A percentile compares a stretch with the other conserved stretches of the same genome.
phyloP scores from a whole-genome alignment of 2,329 filamentous ascomycete genomes.

The Fusarium pseudonygamai region DNA sequence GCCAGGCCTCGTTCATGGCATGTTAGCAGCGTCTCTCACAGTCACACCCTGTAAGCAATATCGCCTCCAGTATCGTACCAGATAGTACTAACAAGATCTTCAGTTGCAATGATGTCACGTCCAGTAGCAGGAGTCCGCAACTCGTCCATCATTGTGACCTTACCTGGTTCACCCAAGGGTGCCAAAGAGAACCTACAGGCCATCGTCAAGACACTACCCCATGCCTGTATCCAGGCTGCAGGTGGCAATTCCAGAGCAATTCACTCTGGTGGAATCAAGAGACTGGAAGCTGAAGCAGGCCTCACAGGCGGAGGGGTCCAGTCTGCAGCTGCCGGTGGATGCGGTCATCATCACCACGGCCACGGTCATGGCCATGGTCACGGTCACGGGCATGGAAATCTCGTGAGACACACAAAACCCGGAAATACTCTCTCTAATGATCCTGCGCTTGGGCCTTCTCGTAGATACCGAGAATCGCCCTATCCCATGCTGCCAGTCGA shows the following conservation, averaged over 20 bases:
- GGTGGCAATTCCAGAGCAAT: constrained; percentile 82
- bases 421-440: constrained; percentile 69
- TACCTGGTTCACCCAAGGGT: constrained; percentile 95
- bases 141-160: constrained; percentile 82
- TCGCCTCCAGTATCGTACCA: neutral
- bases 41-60: constrained; percentile 86
- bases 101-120: constrained; percentile 96
- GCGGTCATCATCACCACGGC: constrained; percentile 61
- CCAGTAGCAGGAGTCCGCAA: constrained; percentile 90
- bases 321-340: constrained; percentile 47
- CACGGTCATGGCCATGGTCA: constrained; percentile 64
- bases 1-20: constrained; percentile 91
- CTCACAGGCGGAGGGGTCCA: constrained; percentile 52
- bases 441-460: constrained; percentile 67
- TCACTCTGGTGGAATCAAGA: constrained; percentile 83
- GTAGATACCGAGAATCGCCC: constrained; percentile 83
- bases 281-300: constrained; percentile 85
- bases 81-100: constrained; percentile 37
- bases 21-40: constrained; percentile 84
- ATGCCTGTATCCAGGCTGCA: constrained; percentile 90
- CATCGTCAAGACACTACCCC: constrained; percentile 87
- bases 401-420: constrained; percentile 77
- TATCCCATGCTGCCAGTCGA: constrained; percentile 92
- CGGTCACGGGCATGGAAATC: constrained; percentile 68
- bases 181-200: constrained; percentile 93